Evolutionary conservation across 164 flowering plant genomes (phyloP), one percentile per base, ranked within the genome.

Genomic region (Santalum album): DNA sequence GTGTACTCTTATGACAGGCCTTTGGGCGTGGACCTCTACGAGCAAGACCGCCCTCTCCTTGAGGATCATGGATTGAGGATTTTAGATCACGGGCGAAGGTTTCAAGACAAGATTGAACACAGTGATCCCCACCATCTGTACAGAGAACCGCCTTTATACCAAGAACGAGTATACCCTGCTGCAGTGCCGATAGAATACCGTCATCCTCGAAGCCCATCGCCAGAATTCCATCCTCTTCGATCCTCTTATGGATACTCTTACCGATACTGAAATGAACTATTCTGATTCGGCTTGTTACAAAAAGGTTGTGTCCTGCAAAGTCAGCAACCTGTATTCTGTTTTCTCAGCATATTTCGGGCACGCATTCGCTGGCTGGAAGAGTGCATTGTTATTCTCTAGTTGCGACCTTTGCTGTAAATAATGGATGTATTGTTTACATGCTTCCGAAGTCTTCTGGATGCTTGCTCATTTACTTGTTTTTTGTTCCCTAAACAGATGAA

Each of bases 1-100:
- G 43, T 58, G 5, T 72, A 74, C 66, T 55, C 54, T 17, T 62
- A 67, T 59, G 68, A 56, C 42, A 55, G 72, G 64, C 55, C 59
- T 6, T 45, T 47, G 21, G 72, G 54, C 25, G 23, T 12, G 20
- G 57, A 57, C 38, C 43, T 49, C 26, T 62, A 63, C 56, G 35
- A 66, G 48, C 61, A 65, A 54, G 65, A 58, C 34, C 9, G 9
- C 12, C 25, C 40, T 12, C 51, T 21, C 25, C 32, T 14, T 35
- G 74, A 63, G 59, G 60, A 23, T 62, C 66, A 17, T 48, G 63
- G 62, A 6, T 52, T 5, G 29, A 53, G 26, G 35, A n/a, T 24
- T 49, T 7, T 48, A 10, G 61, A 67, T 52, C 15, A 52, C 47
- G 72, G 54, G 23, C 24, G n/a, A 20, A 58, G 70, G 38, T 67